A percentile compares a stretch with the other conserved stretches of the same genome.
Evolutionary conservation across 768 basidiomycete species (phyloP).

Genomic region (Leccinellum rugosiceps): DNA sequence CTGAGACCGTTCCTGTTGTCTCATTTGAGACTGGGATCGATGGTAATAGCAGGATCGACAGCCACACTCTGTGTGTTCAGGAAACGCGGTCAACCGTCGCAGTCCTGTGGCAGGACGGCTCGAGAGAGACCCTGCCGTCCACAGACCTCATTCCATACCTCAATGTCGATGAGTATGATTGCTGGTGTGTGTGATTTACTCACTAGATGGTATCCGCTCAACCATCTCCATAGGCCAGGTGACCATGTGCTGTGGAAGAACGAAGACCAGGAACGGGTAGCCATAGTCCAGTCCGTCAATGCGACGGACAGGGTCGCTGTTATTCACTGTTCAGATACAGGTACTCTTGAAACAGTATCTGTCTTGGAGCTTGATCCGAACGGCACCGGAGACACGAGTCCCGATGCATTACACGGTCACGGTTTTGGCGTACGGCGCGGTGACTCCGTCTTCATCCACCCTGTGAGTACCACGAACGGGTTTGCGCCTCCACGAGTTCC

Average conservation of each 20-base stretch:
- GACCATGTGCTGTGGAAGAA: slow-evolving; percentile 84
- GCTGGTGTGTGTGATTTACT: slow-evolving; percentile 53
- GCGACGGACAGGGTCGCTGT: slow-evolving; percentile 67
- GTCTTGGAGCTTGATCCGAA: slow-evolving; percentile 88
- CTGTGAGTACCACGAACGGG: slow-evolving; percentile 69
- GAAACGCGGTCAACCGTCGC: slow-evolving; percentile 68
- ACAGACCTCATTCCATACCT: slow-evolving; percentile 74
- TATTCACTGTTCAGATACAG: slow-evolving; percentile 56
- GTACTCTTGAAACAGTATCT: slow-evolving; percentile 62
- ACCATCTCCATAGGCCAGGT: slow-evolving; percentile 63
- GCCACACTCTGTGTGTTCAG: slow-evolving; percentile 59
- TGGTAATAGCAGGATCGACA: slow-evolving; percentile 43
- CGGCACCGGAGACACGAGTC: slow-evolving; percentile 55
- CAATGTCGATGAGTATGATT: slow-evolving; percentile 90
- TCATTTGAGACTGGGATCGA: slow-evolving; percentile 56
- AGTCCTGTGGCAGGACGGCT: slow-evolving; percentile 89
- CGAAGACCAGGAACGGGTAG: slow-evolving; percentile 63
- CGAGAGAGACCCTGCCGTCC: slow-evolving; percentile 55
- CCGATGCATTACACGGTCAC: slow-evolving; percentile 44
- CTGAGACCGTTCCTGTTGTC: slow-evolving; percentile 47
- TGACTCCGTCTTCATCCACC: slow-evolving; percentile 81
- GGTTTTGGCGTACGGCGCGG: slow-evolving; percentile 79
- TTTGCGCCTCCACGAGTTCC: slow-evolving; percentile 68
- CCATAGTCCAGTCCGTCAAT: slow-evolving; percentile 77
- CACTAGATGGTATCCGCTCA: slow-evolving; percentile 2